Percentiles rank a stretch among this genome's conserved stretches.
phyloP scores from a whole-genome alignment of 768 basidiomycete genomes.

The Mycena latifolia region DNA sequence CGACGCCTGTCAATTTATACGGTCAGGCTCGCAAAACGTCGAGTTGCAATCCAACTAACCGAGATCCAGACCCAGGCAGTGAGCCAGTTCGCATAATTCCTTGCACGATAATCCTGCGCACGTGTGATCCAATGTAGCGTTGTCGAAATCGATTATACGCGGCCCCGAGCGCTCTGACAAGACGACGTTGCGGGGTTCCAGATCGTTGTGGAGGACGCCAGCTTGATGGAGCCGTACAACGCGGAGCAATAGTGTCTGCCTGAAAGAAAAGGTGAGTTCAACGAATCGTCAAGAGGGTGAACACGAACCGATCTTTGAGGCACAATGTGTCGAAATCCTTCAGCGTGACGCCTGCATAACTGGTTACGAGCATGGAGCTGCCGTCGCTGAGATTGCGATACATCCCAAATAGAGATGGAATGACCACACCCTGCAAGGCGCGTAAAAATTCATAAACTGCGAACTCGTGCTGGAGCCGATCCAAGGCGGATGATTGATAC shows the following conservation, averaged over 20 bases:
- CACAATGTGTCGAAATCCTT: not conserved
- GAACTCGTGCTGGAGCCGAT: constrained; percentile 15
- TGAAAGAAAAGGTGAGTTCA: not conserved
- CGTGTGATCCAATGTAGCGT: constrained; percentile 5
- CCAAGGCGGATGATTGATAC: constrained; percentile 12
- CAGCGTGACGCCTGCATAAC: constrained; percentile 10
- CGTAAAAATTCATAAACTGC: constrained; percentile 9
- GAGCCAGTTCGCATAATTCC: constrained; percentile 4
- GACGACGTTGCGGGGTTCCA: constrained; percentile 8
- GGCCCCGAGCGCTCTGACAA: constrained; percentile 5
- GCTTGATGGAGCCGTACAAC: constrained; percentile 8
- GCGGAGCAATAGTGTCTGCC: constrained; percentile 6
- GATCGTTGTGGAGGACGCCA: constrained; percentile 13
- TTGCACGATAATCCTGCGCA: constrained; percentile 8
- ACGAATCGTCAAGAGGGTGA: constrained; percentile 1
- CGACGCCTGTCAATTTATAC: too few species aligned
- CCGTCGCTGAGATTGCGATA: constrained; percentile 6
- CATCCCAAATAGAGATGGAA: constrained; percentile 5
- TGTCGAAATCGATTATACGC: constrained; percentile 9
- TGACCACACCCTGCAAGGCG: constrained; percentile 9
- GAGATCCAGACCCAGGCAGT: constrained; percentile 9
- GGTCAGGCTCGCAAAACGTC: too few species aligned
- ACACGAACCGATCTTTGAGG: constrained; percentile 9
- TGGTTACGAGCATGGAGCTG: constrained; percentile 4
- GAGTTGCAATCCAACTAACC: constrained; percentile 7